Percentiles rank a stretch among this genome's conserved stretches.
Evolutionary conservation across 768 basidiomycete species (phyloP).

Genomic region (Kwoniella europaea): DNA sequence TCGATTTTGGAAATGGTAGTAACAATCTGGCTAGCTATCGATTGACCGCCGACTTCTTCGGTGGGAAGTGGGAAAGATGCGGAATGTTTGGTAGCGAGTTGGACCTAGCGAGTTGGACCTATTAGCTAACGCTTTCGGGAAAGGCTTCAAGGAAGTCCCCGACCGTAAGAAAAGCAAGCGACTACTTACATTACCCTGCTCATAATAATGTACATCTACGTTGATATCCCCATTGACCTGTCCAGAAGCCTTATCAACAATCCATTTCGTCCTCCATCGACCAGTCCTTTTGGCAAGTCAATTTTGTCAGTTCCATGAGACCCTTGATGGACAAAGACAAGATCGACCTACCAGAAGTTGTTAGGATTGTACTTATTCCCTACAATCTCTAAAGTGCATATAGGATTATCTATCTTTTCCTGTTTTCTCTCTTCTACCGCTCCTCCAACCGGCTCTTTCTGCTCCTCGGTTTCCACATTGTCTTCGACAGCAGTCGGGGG

Average conservation of each 20-base stretch:
- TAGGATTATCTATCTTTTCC: constrained; percentile 43
- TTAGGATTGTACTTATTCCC: constrained; percentile 92
- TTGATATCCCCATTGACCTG: constrained; percentile 74
- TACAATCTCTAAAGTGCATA: constrained; percentile 74
- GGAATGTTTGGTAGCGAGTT: constrained; percentile 77
- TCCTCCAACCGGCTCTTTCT: constrained; percentile 5
- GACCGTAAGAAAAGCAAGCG: neutral
- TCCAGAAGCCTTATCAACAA: constrained; percentile 69
- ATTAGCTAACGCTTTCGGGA: too few species aligned
- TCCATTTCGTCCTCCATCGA: constrained; percentile 88
- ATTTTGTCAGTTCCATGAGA: constrained; percentile 2
- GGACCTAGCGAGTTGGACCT: constrained; percentile 67
- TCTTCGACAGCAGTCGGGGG: constrained; percentile 12
- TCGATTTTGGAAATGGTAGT: constrained; percentile 71
- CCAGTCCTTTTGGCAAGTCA: constrained; percentile 71
- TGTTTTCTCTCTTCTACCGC: constrained; percentile 21
- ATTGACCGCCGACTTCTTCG: constrained; percentile 32
- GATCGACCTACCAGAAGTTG: constrained; percentile 77
- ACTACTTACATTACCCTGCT: constrained; percentile 83
- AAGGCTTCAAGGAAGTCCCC: neutral
- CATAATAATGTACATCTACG: constrained; percentile 93
- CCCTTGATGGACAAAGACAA: neutral
- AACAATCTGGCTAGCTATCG: constrained; percentile 63
- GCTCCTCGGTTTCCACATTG: constrained; percentile 10
- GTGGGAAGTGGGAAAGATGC: constrained; percentile 64